phyloP scores from a whole-genome alignment of 345 rosid species.

The Murraya paniculata region DNA sequence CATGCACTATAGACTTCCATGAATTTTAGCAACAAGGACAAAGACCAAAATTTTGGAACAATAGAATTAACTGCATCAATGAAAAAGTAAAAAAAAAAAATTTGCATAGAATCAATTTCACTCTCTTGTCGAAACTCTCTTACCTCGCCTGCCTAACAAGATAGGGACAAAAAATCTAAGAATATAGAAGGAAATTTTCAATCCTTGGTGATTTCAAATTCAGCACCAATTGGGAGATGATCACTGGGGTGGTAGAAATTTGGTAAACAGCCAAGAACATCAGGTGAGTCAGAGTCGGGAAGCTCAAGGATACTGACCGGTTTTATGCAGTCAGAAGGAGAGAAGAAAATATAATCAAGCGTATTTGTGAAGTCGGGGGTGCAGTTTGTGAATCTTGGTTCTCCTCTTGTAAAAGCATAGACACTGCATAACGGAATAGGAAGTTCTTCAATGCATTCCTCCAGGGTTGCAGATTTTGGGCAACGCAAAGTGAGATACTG shows the following conservation, averaged over 20 bases:
- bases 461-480: conserved; percentile 19
- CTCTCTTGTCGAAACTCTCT: no score
- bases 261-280: conserved; percentile 69
- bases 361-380: conserved; percentile 78
- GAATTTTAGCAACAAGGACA: no score
- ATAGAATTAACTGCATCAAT: no score
- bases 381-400: conserved; percentile 87
- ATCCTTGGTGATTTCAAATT: conserved; percentile 51
- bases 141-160: no score
- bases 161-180: no score
- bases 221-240: conserved; percentile 90
- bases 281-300: conserved; percentile 51
- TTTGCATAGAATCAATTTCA: no score
- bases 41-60: no score
- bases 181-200: conserved; percentile 14
- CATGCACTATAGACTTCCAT: no score
- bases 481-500: conserved; percentile 66
- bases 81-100: no score
- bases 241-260: conserved; percentile 88
- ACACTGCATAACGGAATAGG: conserved; percentile 68
- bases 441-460: conserved; percentile 46
- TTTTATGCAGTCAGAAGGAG: conserved; percentile 55
- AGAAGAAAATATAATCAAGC: conserved; percentile 79
- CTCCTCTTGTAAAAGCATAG: conserved; percentile 65
- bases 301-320: conserved; percentile 66